These are phyloP conservation scores for Syncephalastrum sp. DNA, from an alignment of 371 early-diverging fungal species.

Conservation along the genomic window DNA sequence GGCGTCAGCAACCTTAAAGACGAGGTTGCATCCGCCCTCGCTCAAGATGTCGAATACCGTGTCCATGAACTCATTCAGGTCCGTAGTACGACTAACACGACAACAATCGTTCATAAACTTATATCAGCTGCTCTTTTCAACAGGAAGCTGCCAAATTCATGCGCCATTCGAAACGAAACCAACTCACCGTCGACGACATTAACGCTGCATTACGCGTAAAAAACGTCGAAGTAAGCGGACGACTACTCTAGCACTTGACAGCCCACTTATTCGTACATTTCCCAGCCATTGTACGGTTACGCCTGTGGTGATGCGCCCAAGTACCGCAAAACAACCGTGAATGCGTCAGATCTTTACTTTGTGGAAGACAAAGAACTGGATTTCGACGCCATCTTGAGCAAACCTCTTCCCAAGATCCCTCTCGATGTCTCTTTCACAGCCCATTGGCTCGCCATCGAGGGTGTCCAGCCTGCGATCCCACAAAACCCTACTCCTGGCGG, in stretches of 20 bases:
- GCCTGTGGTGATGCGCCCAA: conserved; percentile 74
- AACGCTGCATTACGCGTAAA: conserved; percentile 94
- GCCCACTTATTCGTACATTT: not conserved
- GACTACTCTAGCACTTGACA: too few species aligned
- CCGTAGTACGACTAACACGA: conserved; percentile 3
- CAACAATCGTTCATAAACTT: not conserved
- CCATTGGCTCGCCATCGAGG: conserved; percentile 99
- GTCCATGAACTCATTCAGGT: conserved; percentile 95
- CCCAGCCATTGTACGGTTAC: conserved; percentile 94
- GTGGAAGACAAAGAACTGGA: conserved; percentile 98
- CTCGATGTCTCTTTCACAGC: conserved; percentile 85
- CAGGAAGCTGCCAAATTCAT: conserved; percentile 98
- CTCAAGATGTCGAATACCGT: conserved; percentile 97
- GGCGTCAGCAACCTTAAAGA: conserved; percentile 93
- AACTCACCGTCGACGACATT: conserved; percentile 90
- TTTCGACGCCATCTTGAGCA: conserved; percentile 88
- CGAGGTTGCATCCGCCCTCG: conserved; percentile 84
- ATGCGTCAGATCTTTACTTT: conserved; percentile 80
- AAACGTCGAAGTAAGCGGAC: conserved; percentile 83
- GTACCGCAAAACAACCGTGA: conserved; percentile 70
- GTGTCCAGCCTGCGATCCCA: conserved; percentile 98
- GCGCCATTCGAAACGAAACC: conserved; percentile 92
- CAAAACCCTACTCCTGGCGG: conserved; percentile 95
- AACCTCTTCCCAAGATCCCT: conserved; percentile 94
- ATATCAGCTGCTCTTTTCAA: not conserved